Base-by-base conservation (phyloP, 768 basidiomycete genomes). In the Roridomyces roridus region DNA sequence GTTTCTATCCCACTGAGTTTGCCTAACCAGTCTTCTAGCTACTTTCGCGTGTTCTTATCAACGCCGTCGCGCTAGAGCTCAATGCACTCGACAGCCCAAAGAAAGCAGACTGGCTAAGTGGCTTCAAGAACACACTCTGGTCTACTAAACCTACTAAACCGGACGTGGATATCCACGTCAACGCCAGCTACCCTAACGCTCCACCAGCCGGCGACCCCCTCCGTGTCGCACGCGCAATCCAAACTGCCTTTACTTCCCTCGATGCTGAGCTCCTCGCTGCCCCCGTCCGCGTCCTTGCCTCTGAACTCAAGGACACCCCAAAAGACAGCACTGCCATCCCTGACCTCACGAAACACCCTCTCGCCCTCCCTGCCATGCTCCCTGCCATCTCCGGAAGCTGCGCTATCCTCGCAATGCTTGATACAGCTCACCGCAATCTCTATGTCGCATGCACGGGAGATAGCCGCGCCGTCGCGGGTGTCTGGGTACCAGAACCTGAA, bases 391-490 rank as follows among this genome's bases (percentile, higher is more conserved):
- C 90, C 51, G 96, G 96, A 4, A 94, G 94, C 55, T 98, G 96
- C 71, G 94, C 96, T 1, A 75, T 99, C 51, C 80, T 96, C 71
- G 88, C 95, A 0, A 70, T 96, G 42, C 83, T 99, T 55, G 96
- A 98, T 68, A 91, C 92, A 0, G 85, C 88, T 6, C 82, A 89
- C 56, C 83, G 80, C 41, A 87, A 94, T 68, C 71, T 98, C 24
- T 96, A 97, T 65, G 86, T 98, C 29, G 96, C 96, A 9, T 87
- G 88, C 63, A 88, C 94, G 5, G 97, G 97, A 0, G 97, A 99
- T 69, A 91, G 92, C 68, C 85, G 97, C 44, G 97, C 97, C 12
- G 94, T 99, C 6, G 96, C 96, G 20, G 97, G 97, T 18, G 83
- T 93, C 34, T 96, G 92, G 90, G 87, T 92, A 60, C 81, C 85